Conservation (phyloP, 2,329 filamentous ascomycete genomes). For the Colletotrichum salicis region DNA sequence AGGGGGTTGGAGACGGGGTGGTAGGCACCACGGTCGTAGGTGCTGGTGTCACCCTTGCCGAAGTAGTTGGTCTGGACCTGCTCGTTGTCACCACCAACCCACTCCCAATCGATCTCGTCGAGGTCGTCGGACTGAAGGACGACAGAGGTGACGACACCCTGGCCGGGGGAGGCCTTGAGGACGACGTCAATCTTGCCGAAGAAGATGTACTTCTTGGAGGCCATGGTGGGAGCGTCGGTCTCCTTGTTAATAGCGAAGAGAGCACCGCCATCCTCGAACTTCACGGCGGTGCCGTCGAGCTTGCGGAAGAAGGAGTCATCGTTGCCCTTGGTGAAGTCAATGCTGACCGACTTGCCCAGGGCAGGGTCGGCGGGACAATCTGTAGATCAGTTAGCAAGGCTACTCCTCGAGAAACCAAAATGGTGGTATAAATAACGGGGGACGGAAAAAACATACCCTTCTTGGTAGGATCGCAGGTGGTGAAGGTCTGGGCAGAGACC, state of each 20-base stretch:
- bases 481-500: conserved; percentile 66
- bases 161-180: conserved; percentile 81
- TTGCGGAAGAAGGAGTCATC: conserved; percentile 66
- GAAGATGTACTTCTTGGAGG: conserved; percentile 90
- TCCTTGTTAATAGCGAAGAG: conserved; percentile 75
- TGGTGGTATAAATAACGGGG: neutral
- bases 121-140: conserved; percentile 91
- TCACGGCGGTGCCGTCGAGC: conserved; percentile 59
- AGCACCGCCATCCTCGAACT: conserved; percentile 60
- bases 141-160: conserved; percentile 88
- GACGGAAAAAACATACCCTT: conserved; percentile 51
- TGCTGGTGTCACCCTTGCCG: conserved; percentile 77
- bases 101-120: conserved; percentile 98
- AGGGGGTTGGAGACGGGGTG: conserved; percentile 66
- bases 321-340: conserved; percentile 83
- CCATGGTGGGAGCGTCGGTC: conserved; percentile 77
- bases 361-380: conserved; percentile 81
- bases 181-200: conserved; percentile 87
- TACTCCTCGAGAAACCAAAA: neutral
- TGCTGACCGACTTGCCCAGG: conserved; percentile 69
- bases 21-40: conserved; percentile 76
- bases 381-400: conserved; percentile 43
- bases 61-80: conserved; percentile 92
- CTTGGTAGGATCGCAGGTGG: conserved; percentile 65
- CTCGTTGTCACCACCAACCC: conserved; percentile 79